Conservation (phyloP, 129 eudicot genomes). For the Calendula officinalis region DNA sequence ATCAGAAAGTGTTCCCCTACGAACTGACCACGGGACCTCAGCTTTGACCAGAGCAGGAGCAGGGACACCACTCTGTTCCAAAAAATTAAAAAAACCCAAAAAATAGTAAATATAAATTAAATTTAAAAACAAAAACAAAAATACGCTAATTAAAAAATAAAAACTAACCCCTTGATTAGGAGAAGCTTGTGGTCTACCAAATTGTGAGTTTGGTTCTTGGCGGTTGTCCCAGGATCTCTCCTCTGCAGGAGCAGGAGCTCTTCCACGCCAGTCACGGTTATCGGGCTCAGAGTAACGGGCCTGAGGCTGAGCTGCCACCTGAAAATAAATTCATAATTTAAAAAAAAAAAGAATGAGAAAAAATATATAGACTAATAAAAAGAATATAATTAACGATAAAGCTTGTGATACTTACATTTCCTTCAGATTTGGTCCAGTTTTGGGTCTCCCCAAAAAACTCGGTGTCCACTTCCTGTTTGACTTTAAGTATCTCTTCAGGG, state of each 20-base stretch:
- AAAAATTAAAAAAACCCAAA: background rate
- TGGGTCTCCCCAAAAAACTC: slow-evolving; percentile 71
- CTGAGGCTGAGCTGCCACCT: slow-evolving; percentile 57
- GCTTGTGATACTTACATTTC: slow-evolving; percentile 38
- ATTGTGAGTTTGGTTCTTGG: slow-evolving; percentile 56
- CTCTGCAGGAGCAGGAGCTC: slow-evolving; percentile 60
- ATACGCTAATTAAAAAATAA: background rate
- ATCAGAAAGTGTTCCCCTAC: slow-evolving; percentile 80
- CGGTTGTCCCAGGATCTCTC: slow-evolving; percentile 85
- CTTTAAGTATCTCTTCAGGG: slow-evolving; percentile 67
- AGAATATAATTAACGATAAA: background rate
- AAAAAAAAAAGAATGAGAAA: background rate
- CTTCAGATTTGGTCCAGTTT: slow-evolving; percentile 73
- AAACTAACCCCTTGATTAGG: slow-evolving; percentile 63
- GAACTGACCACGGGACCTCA: slow-evolving; percentile 96
- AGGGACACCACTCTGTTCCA: slow-evolving; percentile 59
- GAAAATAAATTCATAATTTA: slow-evolving; percentile 6
- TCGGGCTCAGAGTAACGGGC: slow-evolving; percentile 83
- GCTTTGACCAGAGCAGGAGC: slow-evolving; percentile 82
- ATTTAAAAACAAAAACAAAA: background rate
- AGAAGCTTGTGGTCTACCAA: slow-evolving; percentile 58
- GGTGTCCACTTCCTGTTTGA: slow-evolving; percentile 68
- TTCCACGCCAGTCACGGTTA: slow-evolving; percentile 93
- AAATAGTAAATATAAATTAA: background rate
- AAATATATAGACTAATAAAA: background rate